phyloP scores from a whole-genome alignment of 805 yeast species.

The Starmerella powellii region DNA sequence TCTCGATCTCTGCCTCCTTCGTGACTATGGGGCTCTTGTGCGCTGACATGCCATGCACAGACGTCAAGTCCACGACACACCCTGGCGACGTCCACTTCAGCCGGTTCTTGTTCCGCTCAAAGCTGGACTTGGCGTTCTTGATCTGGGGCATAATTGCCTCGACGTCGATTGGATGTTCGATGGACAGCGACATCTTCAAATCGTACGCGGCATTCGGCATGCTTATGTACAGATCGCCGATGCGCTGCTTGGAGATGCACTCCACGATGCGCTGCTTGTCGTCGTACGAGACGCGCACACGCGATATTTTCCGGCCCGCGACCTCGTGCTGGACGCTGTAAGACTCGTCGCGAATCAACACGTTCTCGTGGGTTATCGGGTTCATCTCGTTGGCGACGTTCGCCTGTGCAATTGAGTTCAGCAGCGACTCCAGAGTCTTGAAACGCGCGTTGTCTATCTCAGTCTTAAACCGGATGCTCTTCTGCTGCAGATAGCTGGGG shows the following conservation, averaged over 20 bases:
- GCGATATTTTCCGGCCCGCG: neutral
- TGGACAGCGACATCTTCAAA: constrained; percentile 57
- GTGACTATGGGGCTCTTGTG: constrained; percentile 7
- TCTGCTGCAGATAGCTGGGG: constrained; percentile 21
- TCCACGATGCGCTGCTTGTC: constrained; percentile 33
- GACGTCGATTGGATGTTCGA: constrained; percentile 60
- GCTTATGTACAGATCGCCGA: constrained; percentile 59
- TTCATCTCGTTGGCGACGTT: constrained; percentile 10
- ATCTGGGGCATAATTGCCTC: constrained; percentile 29
- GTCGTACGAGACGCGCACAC: constrained; percentile 25
- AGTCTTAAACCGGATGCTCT: constrained; percentile 24
- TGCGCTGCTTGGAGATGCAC: constrained; percentile 58
- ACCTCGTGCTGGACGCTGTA: constrained; percentile 1
- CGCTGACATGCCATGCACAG: constrained; percentile 22
- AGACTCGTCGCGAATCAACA: constrained; percentile 17
- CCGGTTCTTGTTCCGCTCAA: constrained; percentile 54
- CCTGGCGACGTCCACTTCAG: constrained; percentile 60
- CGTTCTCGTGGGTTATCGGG: constrained; percentile 9
- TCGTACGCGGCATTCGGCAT: constrained; percentile 72
- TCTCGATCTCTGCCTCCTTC: constrained; percentile 42
- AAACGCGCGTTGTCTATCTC: constrained; percentile 23
- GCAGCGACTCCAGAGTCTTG: constrained; percentile 20
- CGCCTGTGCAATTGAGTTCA: constrained; percentile 13
- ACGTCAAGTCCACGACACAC: constrained; percentile 27
- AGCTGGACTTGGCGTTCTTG: constrained; percentile 28